Evolutionary conservation across 768 basidiomycete species (phyloP), one percentile per base, ranked within the genome.

Genomic region (Hygrocybe coccinea): DNA sequence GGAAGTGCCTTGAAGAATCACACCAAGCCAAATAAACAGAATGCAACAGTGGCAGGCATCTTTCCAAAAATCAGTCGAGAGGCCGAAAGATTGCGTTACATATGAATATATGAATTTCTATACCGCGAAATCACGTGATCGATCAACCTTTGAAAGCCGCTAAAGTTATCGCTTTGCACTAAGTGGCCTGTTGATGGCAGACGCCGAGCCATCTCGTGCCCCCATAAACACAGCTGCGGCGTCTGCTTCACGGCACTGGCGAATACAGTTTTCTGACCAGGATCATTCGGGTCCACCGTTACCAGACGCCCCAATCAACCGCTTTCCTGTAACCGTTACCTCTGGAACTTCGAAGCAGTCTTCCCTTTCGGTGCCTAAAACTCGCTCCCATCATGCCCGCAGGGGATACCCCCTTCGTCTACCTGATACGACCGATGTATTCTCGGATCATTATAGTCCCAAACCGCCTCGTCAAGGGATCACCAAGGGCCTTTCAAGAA

Each of bases 381-480:
- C 24, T 24, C 36, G 11, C 5, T 17, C 51, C 17, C 36, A 38
- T 15, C 22, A 5, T 17, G 10, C 52, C 15, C n/a, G 48, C 10
- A 54, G 53, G 39, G 53, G 57, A 47, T 59, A 56, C 35, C 64
- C 60, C 45, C 58, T 62, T 34, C 57, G 60, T 43, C 58, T 61
- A 8, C 48, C 57, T 1, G 66, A 57, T 34, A 37, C 49, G 17
- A 36, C 25, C 14, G 36, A 35, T 14, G 19, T 35, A 10, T 35
- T 50, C n/a, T 37, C 29, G 12, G 36, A 37, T 9, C 22, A 34
- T 33, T 19, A 19, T 36, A 29, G 34, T 17, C 34, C 34, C 29
- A 35, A 14, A 34, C 49, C 10, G 17, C 19, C 29, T 22, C 49
- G 25, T 35, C 29, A 37, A 14, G 17, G n/a, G 2, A 35, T 11